These are phyloP conservation scores for Musa schizocarpa DNA, from an alignment of 176 grass and related monocot genomes.

Conservation along the genomic window DNA sequence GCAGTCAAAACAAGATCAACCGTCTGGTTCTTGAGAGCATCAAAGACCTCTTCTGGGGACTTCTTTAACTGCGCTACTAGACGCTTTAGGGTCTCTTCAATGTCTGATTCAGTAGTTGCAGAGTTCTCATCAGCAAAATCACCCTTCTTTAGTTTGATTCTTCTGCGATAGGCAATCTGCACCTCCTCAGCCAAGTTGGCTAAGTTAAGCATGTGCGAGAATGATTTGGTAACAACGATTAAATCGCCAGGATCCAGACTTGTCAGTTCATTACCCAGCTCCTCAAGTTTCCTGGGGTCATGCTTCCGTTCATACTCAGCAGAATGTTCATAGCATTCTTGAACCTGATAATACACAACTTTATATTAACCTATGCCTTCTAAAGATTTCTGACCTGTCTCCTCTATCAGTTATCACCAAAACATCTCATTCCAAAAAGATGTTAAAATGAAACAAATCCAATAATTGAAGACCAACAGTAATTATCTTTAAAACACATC, in stretches of 20 bases:
- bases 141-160: constrained; percentile 77
- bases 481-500: too few relatives aligned
- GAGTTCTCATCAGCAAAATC: constrained; percentile 89
- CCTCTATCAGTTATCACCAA: background rate
- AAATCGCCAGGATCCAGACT: constrained; percentile 74
- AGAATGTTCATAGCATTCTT: constrained; percentile 85
- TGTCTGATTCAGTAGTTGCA: constrained; percentile 76
- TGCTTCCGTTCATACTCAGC: constrained; percentile 69
- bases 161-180: constrained; percentile 79
- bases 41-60: constrained; percentile 66
- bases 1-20: constrained; percentile 86
- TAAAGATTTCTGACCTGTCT: background rate
- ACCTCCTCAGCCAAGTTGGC: constrained; percentile 96
- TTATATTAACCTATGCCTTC: background rate
- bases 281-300: constrained; percentile 54
- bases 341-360: constrained; percentile 34
- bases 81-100: constrained; percentile 80
- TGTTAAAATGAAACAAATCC: background rate
- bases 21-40: constrained; percentile 82
- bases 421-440: background rate
- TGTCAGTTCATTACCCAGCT: constrained; percentile 57
- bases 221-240: constrained; percentile 71
- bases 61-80: constrained; percentile 61
- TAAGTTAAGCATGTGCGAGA: constrained; percentile 94
- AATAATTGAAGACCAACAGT: background rate